Base-by-base conservation (phyloP, 2,329 filamentous ascomycete species). In the Passalora sequoiae region DNA sequence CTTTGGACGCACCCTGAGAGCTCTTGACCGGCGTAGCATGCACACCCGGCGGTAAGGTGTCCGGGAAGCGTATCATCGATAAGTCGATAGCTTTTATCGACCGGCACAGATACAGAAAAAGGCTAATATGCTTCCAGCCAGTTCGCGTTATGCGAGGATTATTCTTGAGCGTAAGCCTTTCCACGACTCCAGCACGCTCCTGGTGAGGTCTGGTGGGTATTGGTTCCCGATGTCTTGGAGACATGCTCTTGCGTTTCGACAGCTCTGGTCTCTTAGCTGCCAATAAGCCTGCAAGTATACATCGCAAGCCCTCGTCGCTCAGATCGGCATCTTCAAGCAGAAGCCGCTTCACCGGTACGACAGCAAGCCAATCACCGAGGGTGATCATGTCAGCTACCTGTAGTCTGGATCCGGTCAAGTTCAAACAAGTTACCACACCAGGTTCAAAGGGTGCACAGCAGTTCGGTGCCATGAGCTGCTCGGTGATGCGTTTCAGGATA, bases 21-120 rank as follows among this genome's bases (percentile, higher is more conserved):
- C 31, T 46, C 33, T 59, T 60, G 12, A 49, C 47, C 1, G 52
- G 51, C 7, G 43, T 52, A 6, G 42, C 42, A 4, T 54, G 53
- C 20, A 55, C 30, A 30, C 49, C 54, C 9, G 57, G 43, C 7
- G 60, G 58, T 22, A 62, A 53, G 3, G 61, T 56, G 32, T 70
- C 68, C 2, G 87, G 89, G 52, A 97, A 91, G 2, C 80, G 77
- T 46, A 95, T 83, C 58, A 86, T 84, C 1, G 89, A 94, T 20
- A 97, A 64, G 63, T 98, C 92, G 17, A 97, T 77, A 4, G 78
- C 84, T 63, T 89, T 89, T 43, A 98, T 72, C 1, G 89, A 89
- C 49, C 81, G 83, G 56, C 87, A 95, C 71, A 96, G 83, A 66
- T 95, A 87, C 40, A 95, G 74, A 62, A 97, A 98, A 5, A 95